These are phyloP conservation scores for Alternaria brassicicola DNA, from an alignment of 2,329 filamentous ascomycete genomes.

Conservation along the genomic window DNA sequence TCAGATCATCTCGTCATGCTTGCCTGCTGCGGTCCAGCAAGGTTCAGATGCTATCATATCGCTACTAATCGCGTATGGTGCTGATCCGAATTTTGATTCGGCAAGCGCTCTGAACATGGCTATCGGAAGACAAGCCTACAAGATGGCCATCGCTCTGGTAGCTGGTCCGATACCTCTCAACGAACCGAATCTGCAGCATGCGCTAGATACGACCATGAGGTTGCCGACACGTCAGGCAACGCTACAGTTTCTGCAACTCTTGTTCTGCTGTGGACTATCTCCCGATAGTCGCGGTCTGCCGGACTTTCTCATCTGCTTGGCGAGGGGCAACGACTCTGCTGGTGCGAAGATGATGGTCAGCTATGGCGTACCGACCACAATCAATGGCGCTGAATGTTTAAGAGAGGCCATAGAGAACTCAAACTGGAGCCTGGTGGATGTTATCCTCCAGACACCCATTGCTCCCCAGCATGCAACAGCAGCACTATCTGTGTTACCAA, in stretches of 20 bases:
- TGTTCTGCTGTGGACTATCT: slow-evolving; percentile 44
- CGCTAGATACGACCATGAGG: slow-evolving; percentile 40
- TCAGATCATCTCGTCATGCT: slow-evolving; percentile 42
- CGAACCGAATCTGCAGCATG: slow-evolving; percentile 31
- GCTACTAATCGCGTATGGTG: slow-evolving; percentile 42
- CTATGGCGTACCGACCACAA: slow-evolving; percentile 36
- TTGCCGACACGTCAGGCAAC: slow-evolving; percentile 36
- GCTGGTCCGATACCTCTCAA: slow-evolving; percentile 36
- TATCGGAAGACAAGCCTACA: slow-evolving; percentile 40
- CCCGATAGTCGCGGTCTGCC: slow-evolving; percentile 35
- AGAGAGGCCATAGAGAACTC: slow-evolving; percentile 32
- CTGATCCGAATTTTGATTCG: slow-evolving; percentile 45
- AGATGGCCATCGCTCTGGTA: slow-evolving; percentile 35
- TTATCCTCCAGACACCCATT: slow-evolving; percentile 33
- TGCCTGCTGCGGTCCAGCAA: slow-evolving; percentile 41
- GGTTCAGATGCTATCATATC: slow-evolving; percentile 37
- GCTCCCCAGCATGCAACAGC: slow-evolving; percentile 37
- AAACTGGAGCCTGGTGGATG: slow-evolving; percentile 39
- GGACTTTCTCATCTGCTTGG: slow-evolving; percentile 38
- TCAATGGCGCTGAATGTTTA: slow-evolving; percentile 42
- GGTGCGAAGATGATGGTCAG: slow-evolving; percentile 42
- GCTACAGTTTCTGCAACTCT: slow-evolving; percentile 38
- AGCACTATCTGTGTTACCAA: slow-evolving; percentile 32
- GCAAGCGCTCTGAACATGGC: slow-evolving; percentile 42
- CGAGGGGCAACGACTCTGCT: slow-evolving; percentile 33